A percentile compares a stretch with the other conserved stretches of the same genome.
phyloP scores from a whole-genome alignment of 768 basidiomycete species.

The Tricholoma matsutake region DNA sequence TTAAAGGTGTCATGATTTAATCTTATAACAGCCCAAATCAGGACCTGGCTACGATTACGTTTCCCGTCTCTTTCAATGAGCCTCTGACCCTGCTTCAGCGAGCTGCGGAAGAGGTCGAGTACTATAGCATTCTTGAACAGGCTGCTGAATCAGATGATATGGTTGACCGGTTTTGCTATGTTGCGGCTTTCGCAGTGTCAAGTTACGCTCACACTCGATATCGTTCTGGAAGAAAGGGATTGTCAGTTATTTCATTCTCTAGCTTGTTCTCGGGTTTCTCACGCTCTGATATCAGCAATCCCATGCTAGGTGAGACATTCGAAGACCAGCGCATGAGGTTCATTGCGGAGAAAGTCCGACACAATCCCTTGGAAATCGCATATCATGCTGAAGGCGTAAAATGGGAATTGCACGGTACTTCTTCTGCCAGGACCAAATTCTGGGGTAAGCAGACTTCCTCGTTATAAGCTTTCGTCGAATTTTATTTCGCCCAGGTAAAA shows the following conservation, averaged over 20 bases:
- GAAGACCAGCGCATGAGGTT: slow-evolving; percentile 80
- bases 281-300: slow-evolving; percentile 55
- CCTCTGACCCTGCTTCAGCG: slow-evolving; percentile 81
- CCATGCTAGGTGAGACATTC: slow-evolving; percentile 86
- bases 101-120: slow-evolving; percentile 82
- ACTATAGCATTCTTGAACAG: slow-evolving; percentile 62
- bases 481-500: slow-evolving; percentile 60
- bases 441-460: slow-evolving; percentile 62
- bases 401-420: slow-evolving; percentile 75
- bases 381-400: slow-evolving; percentile 79
- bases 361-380: slow-evolving; percentile 81
- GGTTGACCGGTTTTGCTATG: slow-evolving; percentile 65
- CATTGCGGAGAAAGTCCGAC: slow-evolving; percentile 84
- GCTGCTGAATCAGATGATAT: slow-evolving; percentile 59
- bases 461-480: slow-evolving; percentile 11
- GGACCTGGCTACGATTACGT: slow-evolving; percentile 79
- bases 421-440: slow-evolving; percentile 84
- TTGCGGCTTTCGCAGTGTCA: slow-evolving; percentile 85
- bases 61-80: slow-evolving; percentile 91
- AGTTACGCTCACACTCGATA: slow-evolving; percentile 78
- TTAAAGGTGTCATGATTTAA: slow-evolving; percentile 1
- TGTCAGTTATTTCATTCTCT: slow-evolving; percentile 49
- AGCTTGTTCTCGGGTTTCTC: neutral
- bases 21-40: slow-evolving; percentile 23
- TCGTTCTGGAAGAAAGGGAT: slow-evolving; percentile 82